phyloP scores from a whole-genome alignment of 2,329 filamentous ascomycete species.

The Fusarium chlamydosporum region DNA sequence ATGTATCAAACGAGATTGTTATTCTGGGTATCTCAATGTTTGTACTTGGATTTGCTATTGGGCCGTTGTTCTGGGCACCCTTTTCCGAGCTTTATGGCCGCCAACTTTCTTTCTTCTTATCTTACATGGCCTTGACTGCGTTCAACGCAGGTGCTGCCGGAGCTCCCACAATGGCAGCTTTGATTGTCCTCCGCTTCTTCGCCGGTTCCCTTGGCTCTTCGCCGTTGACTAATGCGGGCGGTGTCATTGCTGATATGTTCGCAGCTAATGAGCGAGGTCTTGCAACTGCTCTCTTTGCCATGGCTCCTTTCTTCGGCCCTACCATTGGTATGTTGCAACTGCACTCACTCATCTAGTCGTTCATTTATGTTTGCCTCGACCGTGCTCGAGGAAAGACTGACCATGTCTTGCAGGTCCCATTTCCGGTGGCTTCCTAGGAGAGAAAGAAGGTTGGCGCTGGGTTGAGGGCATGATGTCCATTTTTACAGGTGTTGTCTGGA shows the following conservation, averaged over 20 bases:
- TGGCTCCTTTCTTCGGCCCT: conserved; percentile 75
- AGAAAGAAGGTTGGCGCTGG: conserved; percentile 75
- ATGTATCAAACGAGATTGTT: conserved; percentile 64
- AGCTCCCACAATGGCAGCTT: conserved; percentile 68
- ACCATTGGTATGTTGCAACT: conserved; percentile 59
- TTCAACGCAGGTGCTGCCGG: conserved; percentile 74
- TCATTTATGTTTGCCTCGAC: too few relatives aligned
- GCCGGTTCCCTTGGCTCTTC: conserved; percentile 74
- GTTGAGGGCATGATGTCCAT: conserved; percentile 73
- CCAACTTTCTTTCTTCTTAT: conserved; percentile 71
- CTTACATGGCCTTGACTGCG: conserved; percentile 69
- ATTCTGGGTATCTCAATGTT: conserved; percentile 75
- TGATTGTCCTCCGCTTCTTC: conserved; percentile 79
- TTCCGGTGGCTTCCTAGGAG: conserved; percentile 72
- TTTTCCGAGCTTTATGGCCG: conserved; percentile 74
- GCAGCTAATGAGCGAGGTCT: conserved; percentile 66
- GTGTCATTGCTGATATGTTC: conserved; percentile 76
- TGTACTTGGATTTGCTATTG: conserved; percentile 73
- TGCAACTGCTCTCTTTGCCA: conserved; percentile 71
- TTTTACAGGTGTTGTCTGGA: conserved; percentile 72
- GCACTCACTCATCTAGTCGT: too few relatives aligned
- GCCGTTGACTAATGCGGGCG: conserved; percentile 73
- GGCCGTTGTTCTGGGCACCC: conserved; percentile 76
- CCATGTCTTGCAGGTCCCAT: conserved; percentile 64
- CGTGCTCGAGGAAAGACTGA: background rate